Conservation (phyloP, 2,329 filamentous ascomycete species). For the Claviceps arundinis region DNA sequence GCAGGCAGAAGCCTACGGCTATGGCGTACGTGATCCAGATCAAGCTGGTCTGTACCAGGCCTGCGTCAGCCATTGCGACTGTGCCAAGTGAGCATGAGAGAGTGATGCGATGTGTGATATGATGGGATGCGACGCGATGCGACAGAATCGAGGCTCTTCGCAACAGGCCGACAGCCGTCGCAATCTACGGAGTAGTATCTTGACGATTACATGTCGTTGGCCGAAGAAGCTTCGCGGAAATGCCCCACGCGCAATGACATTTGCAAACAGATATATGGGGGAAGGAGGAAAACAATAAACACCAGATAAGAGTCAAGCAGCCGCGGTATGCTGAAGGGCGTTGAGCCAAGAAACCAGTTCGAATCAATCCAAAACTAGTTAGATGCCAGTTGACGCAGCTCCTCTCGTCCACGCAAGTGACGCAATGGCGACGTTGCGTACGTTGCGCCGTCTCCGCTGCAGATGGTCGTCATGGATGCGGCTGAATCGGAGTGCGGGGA, state of each 20-base stretch:
- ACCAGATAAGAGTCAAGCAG: not conserved
- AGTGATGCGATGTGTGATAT: not conserved
- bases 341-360: not conserved
- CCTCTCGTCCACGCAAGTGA: slow-evolving; percentile 4
- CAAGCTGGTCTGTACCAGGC: slow-evolving; percentile 70
- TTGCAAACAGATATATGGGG: not conserved
- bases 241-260: not conserved
- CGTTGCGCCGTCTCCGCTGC: not conserved
- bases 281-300: not conserved
- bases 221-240: not conserved
- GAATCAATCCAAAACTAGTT: too few species aligned
- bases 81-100: slow-evolving; percentile 1
- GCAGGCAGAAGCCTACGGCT: slow-evolving; percentile 62
- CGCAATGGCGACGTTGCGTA: slow-evolving; percentile 6
- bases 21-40: slow-evolving; percentile 93
- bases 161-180: too few species aligned
- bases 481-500: not conserved
- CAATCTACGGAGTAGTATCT: too few species aligned
- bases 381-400: not conserved
- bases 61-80: slow-evolving; percentile 28
- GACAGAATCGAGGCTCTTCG: too few species aligned
- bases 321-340: not conserved
- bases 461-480: not conserved
- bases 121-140: not conserved
- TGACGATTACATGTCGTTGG: not conserved